phyloP scores from a whole-genome alignment of 768 basidiomycete species.

The Serendipita sp. region DNA sequence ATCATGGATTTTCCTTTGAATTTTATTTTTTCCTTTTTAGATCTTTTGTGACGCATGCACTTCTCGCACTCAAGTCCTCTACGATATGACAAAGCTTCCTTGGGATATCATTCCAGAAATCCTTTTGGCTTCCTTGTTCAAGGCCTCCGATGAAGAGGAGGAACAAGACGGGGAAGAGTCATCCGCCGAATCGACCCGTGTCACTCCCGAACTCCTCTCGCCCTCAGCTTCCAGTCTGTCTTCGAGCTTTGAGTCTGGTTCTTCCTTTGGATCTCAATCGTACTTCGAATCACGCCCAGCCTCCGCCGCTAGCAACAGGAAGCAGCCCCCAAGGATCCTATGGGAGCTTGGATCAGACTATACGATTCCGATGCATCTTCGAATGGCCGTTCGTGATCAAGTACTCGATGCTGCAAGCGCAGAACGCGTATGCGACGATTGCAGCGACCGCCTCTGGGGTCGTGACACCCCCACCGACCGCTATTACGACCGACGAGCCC shows the following conservation, averaged over 20 bases:
- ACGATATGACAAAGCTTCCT: not conserved
- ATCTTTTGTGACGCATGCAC: not conserved
- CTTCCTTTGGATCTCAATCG: not conserved
- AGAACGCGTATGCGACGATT: not conserved
- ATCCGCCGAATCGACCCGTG: not conserved
- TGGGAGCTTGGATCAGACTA: not conserved
- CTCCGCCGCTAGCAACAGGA: not conserved
- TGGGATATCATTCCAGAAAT: not conserved
- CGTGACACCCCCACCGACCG: not conserved
- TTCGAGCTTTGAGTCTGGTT: not conserved
- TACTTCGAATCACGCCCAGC: not conserved
- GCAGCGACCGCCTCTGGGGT: not conserved
- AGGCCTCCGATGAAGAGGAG: not conserved
- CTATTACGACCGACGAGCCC: not conserved
- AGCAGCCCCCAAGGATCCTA: not conserved
- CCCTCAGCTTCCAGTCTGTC: not conserved
- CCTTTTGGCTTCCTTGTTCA: not conserved
- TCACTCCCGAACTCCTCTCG: not conserved
- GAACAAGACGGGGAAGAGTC: not conserved
- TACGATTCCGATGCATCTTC: not conserved
- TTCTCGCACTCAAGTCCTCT: not conserved
- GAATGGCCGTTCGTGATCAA: not conserved
- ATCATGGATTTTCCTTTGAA: not conserved
- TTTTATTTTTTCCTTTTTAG: not conserved
- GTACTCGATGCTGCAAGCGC: not conserved